Conservation (phyloP, 2,329 filamentous ascomycete genomes). For the Amesomyces nigricolor region DNA sequence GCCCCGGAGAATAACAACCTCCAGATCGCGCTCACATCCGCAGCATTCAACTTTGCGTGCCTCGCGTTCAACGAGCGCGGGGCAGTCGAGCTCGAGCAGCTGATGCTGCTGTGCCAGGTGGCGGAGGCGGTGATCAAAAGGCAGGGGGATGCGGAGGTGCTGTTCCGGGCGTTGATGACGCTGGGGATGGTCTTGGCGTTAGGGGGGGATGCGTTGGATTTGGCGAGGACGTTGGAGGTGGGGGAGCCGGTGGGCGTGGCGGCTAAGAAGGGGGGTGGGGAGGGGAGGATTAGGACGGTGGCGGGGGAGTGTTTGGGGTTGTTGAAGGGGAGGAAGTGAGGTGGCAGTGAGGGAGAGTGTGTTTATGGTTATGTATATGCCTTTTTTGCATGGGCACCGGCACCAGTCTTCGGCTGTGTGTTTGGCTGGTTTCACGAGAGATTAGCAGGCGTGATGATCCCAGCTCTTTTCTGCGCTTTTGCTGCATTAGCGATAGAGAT, state of each 20-base stretch:
- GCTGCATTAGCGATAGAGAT: background rate
- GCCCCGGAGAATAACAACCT: constrained; percentile 67
- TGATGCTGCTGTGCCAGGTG: constrained; percentile 44
- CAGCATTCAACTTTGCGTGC: constrained; percentile 80
- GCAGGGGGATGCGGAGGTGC: constrained; percentile 71
- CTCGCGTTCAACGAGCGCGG: constrained; percentile 52
- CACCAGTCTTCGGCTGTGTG: background rate
- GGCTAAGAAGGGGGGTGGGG: constrained; percentile 37
- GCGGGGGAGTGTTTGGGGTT: constrained; percentile 42
- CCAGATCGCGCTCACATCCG: constrained; percentile 72
- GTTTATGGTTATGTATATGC: background rate
- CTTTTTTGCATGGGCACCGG: background rate
- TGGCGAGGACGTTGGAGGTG: constrained; percentile 39
- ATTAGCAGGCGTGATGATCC: background rate
- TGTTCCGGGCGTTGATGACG: constrained; percentile 77
- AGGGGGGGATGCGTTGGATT: constrained; percentile 41
- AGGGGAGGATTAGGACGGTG: constrained; percentile 44
- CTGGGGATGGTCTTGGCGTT: constrained; percentile 70
- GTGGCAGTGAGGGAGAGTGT: background rate
- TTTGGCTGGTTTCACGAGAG: background rate
- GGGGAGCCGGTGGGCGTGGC: constrained; percentile 39
- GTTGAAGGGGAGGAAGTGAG: constrained; percentile 20
- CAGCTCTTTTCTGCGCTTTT: background rate
- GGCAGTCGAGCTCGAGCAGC: constrained; percentile 39
- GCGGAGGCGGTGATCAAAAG: constrained; percentile 57